Evolutionary conservation across 177 flowering plant species (phyloP).

Genomic region (Vitis hybrid): DNA sequence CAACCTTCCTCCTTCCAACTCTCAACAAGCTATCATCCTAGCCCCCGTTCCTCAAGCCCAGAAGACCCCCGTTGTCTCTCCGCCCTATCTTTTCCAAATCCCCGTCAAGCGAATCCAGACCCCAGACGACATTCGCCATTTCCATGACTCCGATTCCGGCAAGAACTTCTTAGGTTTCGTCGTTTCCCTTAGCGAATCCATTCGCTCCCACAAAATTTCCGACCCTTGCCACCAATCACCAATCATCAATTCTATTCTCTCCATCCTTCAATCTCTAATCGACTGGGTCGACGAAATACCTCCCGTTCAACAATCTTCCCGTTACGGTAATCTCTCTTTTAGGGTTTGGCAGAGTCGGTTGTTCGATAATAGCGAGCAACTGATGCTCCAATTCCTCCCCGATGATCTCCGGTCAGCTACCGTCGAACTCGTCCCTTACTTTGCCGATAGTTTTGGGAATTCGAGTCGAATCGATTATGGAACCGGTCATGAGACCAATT

Average conservation of each 20-base stretch:
- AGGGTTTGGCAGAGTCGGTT: conserved; percentile 70
- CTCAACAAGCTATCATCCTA: conserved; percentile 64
- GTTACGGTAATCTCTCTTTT: conserved; percentile 79
- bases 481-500: conserved; percentile 96
- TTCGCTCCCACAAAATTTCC: conserved; percentile 65
- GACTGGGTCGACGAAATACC: conserved; percentile 77
- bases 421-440: conserved; percentile 75
- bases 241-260: conserved; percentile 22
- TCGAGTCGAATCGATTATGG: conserved; percentile 80
- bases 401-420: conserved; percentile 39
- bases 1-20: conserved; percentile 36
- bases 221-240: conserved; percentile 60
- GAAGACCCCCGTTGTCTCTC: conserved; percentile 35
- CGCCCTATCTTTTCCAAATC: conserved; percentile 53
- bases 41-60: conserved; percentile 72
- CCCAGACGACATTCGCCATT: conserved; percentile 55
- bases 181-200: conserved; percentile 70
- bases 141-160: conserved; percentile 52
- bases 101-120: conserved; percentile 65
- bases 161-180: conserved; percentile 79
- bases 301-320: conserved; percentile 56
- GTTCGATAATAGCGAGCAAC: conserved; percentile 30
- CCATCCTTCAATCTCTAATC: conserved; percentile 41
- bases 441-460: conserved; percentile 85
- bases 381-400: conserved; percentile 53